These are phyloP conservation scores for Capsicum baccatum DNA, from an alignment of 257 asterid species.

Conservation along the genomic window DNA sequence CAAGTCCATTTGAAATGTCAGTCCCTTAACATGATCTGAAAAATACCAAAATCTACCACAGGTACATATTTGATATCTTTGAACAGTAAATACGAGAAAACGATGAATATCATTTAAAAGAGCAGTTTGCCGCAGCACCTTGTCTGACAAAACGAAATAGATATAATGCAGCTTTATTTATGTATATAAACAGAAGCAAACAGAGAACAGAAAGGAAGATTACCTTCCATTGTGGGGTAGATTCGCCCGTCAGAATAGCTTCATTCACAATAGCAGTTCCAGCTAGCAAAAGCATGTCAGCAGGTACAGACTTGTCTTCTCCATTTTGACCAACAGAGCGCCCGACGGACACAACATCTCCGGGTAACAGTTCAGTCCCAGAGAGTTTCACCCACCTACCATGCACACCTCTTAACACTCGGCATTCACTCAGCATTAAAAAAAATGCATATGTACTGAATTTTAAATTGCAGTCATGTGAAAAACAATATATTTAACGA, in stretches of 20 bases:
- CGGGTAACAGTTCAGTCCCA: constrained; percentile 94
- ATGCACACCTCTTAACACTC: constrained; percentile 35
- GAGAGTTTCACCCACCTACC: constrained; percentile 89
- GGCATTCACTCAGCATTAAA: constrained; percentile 37
- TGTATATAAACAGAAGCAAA: constrained; percentile 25
- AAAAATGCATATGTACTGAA: constrained; percentile 26
- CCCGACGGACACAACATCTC: constrained; percentile 97
- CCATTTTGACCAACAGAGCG: constrained; percentile 84
- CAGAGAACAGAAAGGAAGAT: constrained; percentile 31
- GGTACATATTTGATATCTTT: constrained; percentile 2
- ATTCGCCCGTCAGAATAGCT: constrained; percentile 98
- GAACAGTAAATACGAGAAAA: constrained; percentile 18
- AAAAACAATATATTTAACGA: constrained; percentile 13
- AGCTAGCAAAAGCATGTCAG: constrained; percentile 97
- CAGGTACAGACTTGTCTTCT: constrained; percentile 96
- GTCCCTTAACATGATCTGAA: neutral
- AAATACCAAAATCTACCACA: neutral
- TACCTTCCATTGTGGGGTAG: constrained; percentile 99
- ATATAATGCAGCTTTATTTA: neutral
- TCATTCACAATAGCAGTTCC: constrained; percentile 98
- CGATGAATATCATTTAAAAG: neutral
- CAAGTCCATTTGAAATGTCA: constrained; percentile 8
- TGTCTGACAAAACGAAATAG: neutral
- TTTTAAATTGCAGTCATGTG: constrained; percentile 18
- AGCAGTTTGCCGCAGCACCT: constrained; percentile 3